phyloP scores from a whole-genome alignment of 2,329 filamentous ascomycete genomes.

The Knoxdaviesia proteae region DNA sequence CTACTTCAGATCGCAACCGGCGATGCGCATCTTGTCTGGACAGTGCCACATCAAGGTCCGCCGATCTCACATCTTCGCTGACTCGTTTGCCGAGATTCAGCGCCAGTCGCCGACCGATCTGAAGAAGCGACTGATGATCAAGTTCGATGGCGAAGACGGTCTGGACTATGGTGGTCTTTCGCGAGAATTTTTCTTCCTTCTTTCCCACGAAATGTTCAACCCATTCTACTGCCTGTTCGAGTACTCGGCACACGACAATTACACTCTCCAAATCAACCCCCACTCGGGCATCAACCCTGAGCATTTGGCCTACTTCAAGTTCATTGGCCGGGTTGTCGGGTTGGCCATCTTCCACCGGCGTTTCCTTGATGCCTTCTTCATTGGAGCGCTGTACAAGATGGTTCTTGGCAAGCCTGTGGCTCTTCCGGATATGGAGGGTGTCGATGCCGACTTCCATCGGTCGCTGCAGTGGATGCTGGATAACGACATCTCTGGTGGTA shows the following conservation, averaged over 20 bases:
- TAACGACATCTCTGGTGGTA: slow-evolving; percentile 82
- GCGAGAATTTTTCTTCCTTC: slow-evolving; percentile 95
- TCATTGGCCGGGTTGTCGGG: slow-evolving; percentile 92
- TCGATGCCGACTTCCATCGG: slow-evolving; percentile 92
- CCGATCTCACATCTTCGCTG: slow-evolving; percentile 92
- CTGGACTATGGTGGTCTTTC: slow-evolving; percentile 95
- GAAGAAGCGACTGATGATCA: slow-evolving; percentile 98
- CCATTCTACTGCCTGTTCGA: slow-evolving; percentile 99
- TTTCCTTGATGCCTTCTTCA: slow-evolving; percentile 97
- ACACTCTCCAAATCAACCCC: slow-evolving; percentile 97
- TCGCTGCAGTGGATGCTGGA: slow-evolving; percentile 96
- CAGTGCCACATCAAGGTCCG: slow-evolving; percentile 98
- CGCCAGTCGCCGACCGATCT: slow-evolving; percentile 85
- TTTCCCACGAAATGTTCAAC: slow-evolving; percentile 99
- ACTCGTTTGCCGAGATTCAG: slow-evolving; percentile 97
- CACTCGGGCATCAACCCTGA: slow-evolving; percentile 98
- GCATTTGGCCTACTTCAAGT: slow-evolving; percentile 99
- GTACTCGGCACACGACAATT: slow-evolving; percentile 98
- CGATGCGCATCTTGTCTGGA: slow-evolving; percentile 81
- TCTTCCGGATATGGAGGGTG: slow-evolving; percentile 93
- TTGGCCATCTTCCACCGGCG: slow-evolving; percentile 94
- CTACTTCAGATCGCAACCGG: slow-evolving; percentile 96
- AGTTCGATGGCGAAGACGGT: slow-evolving; percentile 96
- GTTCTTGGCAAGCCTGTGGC: slow-evolving; percentile 81
- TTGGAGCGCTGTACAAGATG: slow-evolving; percentile 99